Evolutionary conservation across 2,329 filamentous ascomycete species (phyloP), one percentile per base, ranked within the genome.

Genomic region (Tolypocladium nubicola): DNA sequence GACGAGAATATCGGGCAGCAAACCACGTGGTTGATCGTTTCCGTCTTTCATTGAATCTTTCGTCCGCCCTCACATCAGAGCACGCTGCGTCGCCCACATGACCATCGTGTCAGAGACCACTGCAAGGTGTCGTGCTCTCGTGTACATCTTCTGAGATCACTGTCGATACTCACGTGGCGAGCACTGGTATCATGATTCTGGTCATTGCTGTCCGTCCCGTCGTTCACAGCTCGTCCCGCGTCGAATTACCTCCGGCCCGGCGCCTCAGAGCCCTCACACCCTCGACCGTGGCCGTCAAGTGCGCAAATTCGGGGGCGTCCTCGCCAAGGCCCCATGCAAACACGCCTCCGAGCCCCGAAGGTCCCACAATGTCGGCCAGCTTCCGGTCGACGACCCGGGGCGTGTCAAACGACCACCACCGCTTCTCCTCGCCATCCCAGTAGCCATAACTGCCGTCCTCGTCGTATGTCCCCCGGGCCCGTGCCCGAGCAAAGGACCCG

Each of bases 331-430:
- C 86, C 87, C 87, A 90, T 0, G 87, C 86, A 77, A 90, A 89
- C 5, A 88, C 82, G 19, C 88, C 88, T 1, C 87, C 87, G 0
- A 90, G 68, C 1, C 73, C 69, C 65, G 79, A 77, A 38, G 74
- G 73, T 37, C 75, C 71, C 3, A 89, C 76, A 40, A 91, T 77
- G 5, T 78, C 68, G 4, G 76, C 71, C 58, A 89, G 82, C 72
- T 91, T 91, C 57, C 74, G 73, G 14, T 68, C 63, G 54, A 91
- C 84, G 14, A 83, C 76, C 9, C 76, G 75, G 0, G 79, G 75
- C 0, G 84, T 87, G 59, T 91, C 88, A 75, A 85, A 90, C 0
- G 85, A 85, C 88, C 88, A 91, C 79, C 87, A 91, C 37, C 86
- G 67, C 56, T 79, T 71, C 61, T 82, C 75, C 5, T 72, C 61